These are phyloP conservation scores for Psidium friedrichsthalianum DNA, from an alignment of 345 rosid genomes.

Conservation along the genomic window DNA sequence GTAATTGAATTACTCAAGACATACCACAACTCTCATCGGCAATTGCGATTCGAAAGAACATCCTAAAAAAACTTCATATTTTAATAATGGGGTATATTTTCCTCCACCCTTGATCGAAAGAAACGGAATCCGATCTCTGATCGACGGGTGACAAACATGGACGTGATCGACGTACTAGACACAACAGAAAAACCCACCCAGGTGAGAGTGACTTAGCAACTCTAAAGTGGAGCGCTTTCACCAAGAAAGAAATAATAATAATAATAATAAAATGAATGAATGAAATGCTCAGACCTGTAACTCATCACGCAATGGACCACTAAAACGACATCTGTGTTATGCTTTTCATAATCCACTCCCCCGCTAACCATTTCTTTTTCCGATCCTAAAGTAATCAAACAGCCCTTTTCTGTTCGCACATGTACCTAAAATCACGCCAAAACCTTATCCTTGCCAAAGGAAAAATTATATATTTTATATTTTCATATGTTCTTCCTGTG, in stretches of 20 bases:
- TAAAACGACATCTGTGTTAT: neutral
- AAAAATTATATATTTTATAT: neutral
- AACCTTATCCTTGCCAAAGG: neutral
- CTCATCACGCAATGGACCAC: neutral
- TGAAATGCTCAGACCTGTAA: neutral
- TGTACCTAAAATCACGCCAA: neutral
- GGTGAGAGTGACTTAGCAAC: neutral
- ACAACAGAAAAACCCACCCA: neutral
- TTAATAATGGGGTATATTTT: neutral
- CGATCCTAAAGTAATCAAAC: neutral
- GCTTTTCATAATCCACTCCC: neutral
- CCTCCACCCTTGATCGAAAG: neutral
- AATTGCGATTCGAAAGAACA: neutral
- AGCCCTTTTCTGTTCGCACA: neutral
- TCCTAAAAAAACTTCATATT: neutral
- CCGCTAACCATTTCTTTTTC: neutral
- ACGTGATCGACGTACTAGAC: neutral
- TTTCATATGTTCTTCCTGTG: neutral
- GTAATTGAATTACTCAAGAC: neutral
- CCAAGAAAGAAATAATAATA: neutral
- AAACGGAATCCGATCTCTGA: neutral
- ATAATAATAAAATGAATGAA: neutral
- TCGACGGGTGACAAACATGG: neutral
- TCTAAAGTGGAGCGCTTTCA: neutral
- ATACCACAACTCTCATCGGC: neutral